A percentile compares a stretch with the other conserved stretches of the same genome.
Conservation (phyloP, 2,329 filamentous ascomycete genomes). For the Daldinia sp. region DNA sequence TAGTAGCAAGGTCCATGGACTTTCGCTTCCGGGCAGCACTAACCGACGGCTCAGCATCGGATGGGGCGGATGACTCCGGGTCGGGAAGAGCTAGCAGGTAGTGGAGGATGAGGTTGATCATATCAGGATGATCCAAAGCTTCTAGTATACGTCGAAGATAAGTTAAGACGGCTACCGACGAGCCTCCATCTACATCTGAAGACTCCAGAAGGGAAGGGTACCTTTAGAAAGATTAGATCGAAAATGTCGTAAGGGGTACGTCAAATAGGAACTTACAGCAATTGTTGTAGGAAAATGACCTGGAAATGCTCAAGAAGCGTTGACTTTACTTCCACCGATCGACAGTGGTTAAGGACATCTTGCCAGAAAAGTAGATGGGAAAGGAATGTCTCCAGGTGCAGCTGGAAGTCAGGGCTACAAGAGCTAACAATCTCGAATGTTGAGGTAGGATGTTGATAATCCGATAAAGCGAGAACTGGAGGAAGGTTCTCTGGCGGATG, state of each 20-base stretch:
- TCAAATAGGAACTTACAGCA: constrained; percentile 72
- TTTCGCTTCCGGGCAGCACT: constrained; percentile 82
- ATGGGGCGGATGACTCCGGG: constrained; percentile 49
- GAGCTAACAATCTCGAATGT: constrained; percentile 77
- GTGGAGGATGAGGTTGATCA: constrained; percentile 91
- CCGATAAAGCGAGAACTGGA: constrained; percentile 85
- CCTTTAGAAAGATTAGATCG: constrained; percentile 54
- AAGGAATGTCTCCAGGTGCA: constrained; percentile 91
- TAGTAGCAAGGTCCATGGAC: constrained; percentile 85
- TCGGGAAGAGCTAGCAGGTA: constrained; percentile 88
- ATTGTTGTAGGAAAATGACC: constrained; percentile 92
- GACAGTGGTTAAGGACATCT: constrained; percentile 95
- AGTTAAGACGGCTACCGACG: constrained; percentile 92
- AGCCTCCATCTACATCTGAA: constrained; percentile 95
- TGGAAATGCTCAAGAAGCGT: constrained; percentile 97
- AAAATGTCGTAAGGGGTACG: neutral
- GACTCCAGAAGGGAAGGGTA: constrained; percentile 96
- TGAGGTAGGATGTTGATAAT: constrained; percentile 78
- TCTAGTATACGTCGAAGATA: constrained; percentile 92
- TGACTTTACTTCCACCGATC: constrained; percentile 88
- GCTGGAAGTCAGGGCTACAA: constrained; percentile 77
- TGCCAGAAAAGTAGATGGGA: constrained; percentile 98
- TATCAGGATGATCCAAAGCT: constrained; percentile 88
- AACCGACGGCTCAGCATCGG: constrained; percentile 58
- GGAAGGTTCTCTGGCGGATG: constrained; percentile 79